These are phyloP conservation scores for Acer negundo DNA, from an alignment of 345 rosid genomes.

Conservation along the genomic window DNA sequence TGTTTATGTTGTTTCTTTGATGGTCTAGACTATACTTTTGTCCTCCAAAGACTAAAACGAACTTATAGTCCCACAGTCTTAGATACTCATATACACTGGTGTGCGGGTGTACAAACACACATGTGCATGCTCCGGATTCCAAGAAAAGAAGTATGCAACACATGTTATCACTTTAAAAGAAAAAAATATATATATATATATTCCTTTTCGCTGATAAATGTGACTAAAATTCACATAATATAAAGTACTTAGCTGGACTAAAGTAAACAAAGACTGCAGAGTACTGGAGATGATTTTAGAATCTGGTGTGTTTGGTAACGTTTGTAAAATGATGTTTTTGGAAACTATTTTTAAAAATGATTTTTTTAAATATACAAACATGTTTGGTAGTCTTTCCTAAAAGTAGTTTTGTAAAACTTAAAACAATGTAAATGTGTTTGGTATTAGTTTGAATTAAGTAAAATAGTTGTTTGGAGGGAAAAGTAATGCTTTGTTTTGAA, in stretches of 20 bases:
- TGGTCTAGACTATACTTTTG: not conserved
- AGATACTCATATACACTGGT: not conserved
- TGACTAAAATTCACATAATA: not conserved
- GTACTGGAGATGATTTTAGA: not conserved
- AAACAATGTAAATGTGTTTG: too few relatives aligned
- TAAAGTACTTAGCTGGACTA: not conserved
- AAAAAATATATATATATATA: not conserved
- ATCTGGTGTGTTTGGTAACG: not conserved
- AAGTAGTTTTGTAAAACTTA: too few relatives aligned
- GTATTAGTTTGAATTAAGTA: too few relatives aligned
- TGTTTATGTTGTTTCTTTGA: not conserved
- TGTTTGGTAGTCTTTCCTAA: too few relatives aligned
- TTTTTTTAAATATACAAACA: too few relatives aligned
- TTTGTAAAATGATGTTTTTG: too few relatives aligned
- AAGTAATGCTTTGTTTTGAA: too few relatives aligned
- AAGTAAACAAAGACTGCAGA: not conserved
- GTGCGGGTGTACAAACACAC: not conserved
- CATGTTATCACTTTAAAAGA: not conserved
- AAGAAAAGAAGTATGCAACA: not conserved
- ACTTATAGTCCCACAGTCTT: not conserved
- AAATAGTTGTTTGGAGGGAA: too few relatives aligned
- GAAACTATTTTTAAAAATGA: too few relatives aligned
- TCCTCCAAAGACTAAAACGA: conserved; percentile 1
- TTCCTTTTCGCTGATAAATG: not conserved
- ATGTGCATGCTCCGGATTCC: not conserved